These are phyloP conservation scores for Raphanus hybrid DNA, from an alignment of 441 rosid genomes.

Conservation along the genomic window DNA sequence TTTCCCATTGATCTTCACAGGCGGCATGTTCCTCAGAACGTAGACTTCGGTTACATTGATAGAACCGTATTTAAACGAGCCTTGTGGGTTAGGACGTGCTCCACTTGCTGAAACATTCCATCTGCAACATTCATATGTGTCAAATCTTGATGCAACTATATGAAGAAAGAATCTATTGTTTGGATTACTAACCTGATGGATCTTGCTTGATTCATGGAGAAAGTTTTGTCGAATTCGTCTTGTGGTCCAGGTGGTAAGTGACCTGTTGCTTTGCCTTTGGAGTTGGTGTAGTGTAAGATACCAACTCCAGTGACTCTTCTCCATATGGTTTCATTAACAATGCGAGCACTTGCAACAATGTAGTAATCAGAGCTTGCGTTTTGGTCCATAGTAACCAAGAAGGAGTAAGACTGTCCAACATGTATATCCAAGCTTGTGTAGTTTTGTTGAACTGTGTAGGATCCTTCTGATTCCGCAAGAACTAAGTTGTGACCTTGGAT, in stretches of 20 bases:
- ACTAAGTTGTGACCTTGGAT: slow-evolving; percentile 89
- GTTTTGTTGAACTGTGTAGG: slow-evolving; percentile 88
- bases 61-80: slow-evolving; percentile 88
- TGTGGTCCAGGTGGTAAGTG: slow-evolving; percentile 82
- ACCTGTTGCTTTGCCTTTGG: slow-evolving; percentile 87
- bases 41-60: slow-evolving; percentile 84
- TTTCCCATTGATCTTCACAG: slow-evolving; percentile 69
- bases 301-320: slow-evolving; percentile 93
- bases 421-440: slow-evolving; percentile 95
- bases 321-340: slow-evolving; percentile 88
- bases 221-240: slow-evolving; percentile 82
- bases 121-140: slow-evolving; percentile 44
- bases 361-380: slow-evolving; percentile 93
- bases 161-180: too few species aligned
- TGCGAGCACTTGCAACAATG: slow-evolving; percentile 92
- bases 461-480: slow-evolving; percentile 86
- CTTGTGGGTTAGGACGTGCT: slow-evolving; percentile 97
- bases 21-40: slow-evolving; percentile 61
- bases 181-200: slow-evolving; percentile 73
- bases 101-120: slow-evolving; percentile 93
- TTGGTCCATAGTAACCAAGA: slow-evolving; percentile 91
- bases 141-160: background rate
- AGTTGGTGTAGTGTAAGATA: slow-evolving; percentile 82
- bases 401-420: slow-evolving; percentile 90
- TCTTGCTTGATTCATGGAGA: slow-evolving; percentile 97